Conservation (phyloP, 768 basidiomycete genomes). For the Lentinula raphanica region DNA sequence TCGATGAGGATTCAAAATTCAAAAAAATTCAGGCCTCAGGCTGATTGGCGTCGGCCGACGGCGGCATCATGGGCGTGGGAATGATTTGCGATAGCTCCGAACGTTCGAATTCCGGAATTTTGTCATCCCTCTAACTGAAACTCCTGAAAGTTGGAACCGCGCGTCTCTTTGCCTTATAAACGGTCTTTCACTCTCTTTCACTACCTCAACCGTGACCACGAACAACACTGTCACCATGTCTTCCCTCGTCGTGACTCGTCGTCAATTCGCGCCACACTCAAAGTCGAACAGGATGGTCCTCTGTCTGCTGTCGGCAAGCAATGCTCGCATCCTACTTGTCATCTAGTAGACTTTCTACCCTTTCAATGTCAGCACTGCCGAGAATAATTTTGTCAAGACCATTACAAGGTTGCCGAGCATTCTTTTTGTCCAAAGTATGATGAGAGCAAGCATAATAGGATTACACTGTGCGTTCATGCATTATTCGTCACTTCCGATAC, state of each 20-base stretch:
- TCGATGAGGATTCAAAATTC: too few species aligned
- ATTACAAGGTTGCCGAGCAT: slow-evolving; percentile 68
- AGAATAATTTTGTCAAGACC: slow-evolving; percentile 68
- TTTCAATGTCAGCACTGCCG: slow-evolving; percentile 83
- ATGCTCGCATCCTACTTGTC: slow-evolving; percentile 62
- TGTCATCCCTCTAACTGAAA: too few species aligned
- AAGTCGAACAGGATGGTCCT: slow-evolving; percentile 41
- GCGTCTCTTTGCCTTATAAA: neutral
- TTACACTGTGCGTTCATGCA: slow-evolving; percentile 66
- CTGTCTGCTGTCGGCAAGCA: slow-evolving; percentile 66
- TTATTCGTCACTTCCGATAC: too few species aligned
- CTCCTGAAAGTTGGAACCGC: too few species aligned
- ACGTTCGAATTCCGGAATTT: too few species aligned
- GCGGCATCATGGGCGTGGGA: too few species aligned
- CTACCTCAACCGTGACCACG: neutral
- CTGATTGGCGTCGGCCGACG: too few species aligned
- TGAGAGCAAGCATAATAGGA: slow-evolving; percentile 61
- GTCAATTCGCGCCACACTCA: slow-evolving; percentile 10
- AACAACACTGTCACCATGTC: neutral
- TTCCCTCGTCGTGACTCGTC: too few species aligned
- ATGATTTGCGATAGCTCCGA: too few species aligned
- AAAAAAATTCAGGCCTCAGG: too few species aligned
- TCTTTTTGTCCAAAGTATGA: slow-evolving; percentile 68
- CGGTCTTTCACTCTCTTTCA: neutral
- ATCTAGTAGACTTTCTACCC: slow-evolving; percentile 77